phyloP scores from a whole-genome alignment of 192 early-diverging fungal genomes.

The Backusella sp. region DNA sequence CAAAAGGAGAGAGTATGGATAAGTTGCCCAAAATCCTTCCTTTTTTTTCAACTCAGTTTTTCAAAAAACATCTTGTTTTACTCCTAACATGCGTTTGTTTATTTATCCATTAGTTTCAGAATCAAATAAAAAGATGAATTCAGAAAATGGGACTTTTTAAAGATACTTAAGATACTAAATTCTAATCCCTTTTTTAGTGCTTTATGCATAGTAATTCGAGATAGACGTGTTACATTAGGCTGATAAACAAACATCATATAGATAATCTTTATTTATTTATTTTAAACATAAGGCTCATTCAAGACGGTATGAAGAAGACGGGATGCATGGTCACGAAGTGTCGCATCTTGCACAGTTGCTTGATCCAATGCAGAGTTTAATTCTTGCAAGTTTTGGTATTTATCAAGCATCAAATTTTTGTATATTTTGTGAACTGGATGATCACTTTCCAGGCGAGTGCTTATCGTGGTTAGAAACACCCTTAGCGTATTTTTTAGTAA shows the following conservation, averaged over 20 bases:
- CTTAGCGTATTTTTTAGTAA: conserved; percentile 6
- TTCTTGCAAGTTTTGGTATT: background rate
- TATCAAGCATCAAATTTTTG: background rate
- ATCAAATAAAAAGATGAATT: too few species aligned
- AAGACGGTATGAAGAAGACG: background rate
- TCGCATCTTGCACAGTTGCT: background rate
- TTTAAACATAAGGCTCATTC: background rate
- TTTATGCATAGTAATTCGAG: too few species aligned
- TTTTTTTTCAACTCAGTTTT: background rate
- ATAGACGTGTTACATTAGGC: too few species aligned
- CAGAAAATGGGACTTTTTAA: too few species aligned
- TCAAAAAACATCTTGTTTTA: background rate
- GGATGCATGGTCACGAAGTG: background rate
- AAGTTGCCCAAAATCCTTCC: too few species aligned
- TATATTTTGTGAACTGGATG: background rate
- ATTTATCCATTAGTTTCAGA: too few species aligned
- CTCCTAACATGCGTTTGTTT: too few species aligned
- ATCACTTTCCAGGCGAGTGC: background rate
- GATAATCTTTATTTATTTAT: background rate
- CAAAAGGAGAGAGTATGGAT: background rate
- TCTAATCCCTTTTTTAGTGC: too few species aligned
- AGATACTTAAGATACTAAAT: too few species aligned
- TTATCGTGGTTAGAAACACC: background rate
- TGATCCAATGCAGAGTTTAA: background rate
- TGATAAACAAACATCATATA: background rate